phyloP scores from a whole-genome alignment of 768 basidiomycete genomes.

The Tephrocybe sp. region DNA sequence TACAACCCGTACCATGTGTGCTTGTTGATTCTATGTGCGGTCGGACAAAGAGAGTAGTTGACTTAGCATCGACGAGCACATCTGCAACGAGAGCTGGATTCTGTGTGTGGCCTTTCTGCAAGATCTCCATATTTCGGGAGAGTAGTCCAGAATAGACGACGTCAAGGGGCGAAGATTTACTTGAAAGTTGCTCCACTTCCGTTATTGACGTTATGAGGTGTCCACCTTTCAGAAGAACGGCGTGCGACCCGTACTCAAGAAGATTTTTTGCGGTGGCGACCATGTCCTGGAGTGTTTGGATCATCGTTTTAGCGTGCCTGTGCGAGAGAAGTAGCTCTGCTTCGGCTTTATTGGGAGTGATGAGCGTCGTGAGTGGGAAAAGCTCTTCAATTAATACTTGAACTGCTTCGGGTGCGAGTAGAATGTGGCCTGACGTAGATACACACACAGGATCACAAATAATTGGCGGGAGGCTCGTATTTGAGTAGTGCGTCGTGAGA shows the following conservation, averaged over 20 bases:
- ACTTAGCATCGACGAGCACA: slow-evolving; percentile 46
- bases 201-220: slow-evolving; percentile 52
- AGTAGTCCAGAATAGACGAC: slow-evolving; percentile 46
- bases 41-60: slow-evolving; percentile 53
- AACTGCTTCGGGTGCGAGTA: slow-evolving; percentile 70
- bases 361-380: slow-evolving; percentile 66
- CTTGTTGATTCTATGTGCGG: slow-evolving; percentile 64
- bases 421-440: slow-evolving; percentile 83
- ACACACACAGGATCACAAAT: slow-evolving; percentile 92
- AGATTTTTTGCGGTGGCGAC: slow-evolving; percentile 52
- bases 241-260: slow-evolving; percentile 44
- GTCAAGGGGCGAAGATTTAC: slow-evolving; percentile 28
- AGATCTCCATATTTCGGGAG: slow-evolving; percentile 64
- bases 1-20: slow-evolving; percentile 94
- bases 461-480: slow-evolving; percentile 44
- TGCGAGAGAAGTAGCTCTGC: slow-evolving; percentile 66
- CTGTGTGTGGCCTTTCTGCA: slow-evolving; percentile 32
- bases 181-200: slow-evolving; percentile 41
- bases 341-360: slow-evolving; percentile 88
- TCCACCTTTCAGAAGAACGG: slow-evolving; percentile 85
- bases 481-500: slow-evolving; percentile 43
- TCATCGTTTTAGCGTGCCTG: slow-evolving; percentile 25
- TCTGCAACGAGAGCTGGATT: slow-evolving; percentile 56
- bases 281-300: slow-evolving; percentile 59
- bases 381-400: slow-evolving; percentile 57